Conservation (phyloP, 495 filamentous ascomycete genomes). For the Glonium stellatum region DNA sequence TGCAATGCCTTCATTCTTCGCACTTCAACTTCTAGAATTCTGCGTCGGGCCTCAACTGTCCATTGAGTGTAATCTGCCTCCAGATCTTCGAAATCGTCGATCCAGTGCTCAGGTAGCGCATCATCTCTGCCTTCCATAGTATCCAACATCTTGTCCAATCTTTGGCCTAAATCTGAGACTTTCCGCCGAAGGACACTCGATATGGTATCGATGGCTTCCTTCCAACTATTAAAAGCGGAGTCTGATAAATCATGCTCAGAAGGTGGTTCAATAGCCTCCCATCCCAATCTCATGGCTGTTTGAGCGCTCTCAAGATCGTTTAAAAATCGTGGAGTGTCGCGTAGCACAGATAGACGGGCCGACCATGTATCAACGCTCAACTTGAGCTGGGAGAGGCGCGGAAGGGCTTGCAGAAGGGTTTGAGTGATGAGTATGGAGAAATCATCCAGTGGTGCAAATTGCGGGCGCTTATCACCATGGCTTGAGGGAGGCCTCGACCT, state of each 20-base stretch:
- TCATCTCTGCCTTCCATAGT: conserved; percentile 74
- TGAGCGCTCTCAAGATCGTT: conserved; percentile 57
- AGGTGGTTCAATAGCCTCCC: conserved; percentile 46
- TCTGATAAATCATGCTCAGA: conserved; percentile 13
- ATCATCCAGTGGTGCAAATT: conserved; percentile 61
- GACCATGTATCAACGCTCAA: conserved; percentile 67
- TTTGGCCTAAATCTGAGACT: conserved; percentile 60
- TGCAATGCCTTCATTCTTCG: conserved; percentile 8
- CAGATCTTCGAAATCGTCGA: conserved; percentile 72
- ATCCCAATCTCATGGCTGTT: conserved; percentile 55
- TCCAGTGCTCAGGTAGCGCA: conserved; percentile 77
- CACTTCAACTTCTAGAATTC: conserved; percentile 35
- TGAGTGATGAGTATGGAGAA: conserved; percentile 84
- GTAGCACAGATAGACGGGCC: conserved; percentile 64
- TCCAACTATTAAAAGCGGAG: conserved; percentile 19
- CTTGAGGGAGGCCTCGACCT: conserved; percentile 49
- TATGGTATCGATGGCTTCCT: conserved; percentile 54
- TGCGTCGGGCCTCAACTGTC: conserved; percentile 44
- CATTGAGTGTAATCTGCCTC: conserved; percentile 77
- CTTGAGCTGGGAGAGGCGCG: conserved; percentile 66
- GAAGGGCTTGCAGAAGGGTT: conserved; percentile 77
- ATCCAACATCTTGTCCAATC: conserved; percentile 79
- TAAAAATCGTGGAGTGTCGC: conserved; percentile 62
- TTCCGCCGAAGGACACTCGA: conserved; percentile 58
- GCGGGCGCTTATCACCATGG: conserved; percentile 47